phyloP scores from a whole-genome alignment of 73 alveolate species.

The Diophrys sp. region DNA sequence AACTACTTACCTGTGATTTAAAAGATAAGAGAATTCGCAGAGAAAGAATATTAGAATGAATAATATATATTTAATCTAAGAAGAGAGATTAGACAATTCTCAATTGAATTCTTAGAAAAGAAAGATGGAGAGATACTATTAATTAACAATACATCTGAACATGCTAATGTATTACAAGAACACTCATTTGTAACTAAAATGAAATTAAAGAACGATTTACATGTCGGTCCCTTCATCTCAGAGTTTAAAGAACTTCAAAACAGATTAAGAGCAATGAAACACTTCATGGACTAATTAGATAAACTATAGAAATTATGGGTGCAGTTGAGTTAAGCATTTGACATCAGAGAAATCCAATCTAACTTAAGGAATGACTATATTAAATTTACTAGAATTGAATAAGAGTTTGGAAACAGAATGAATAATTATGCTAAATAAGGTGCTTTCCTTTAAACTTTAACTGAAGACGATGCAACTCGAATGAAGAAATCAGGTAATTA shows the following conservation, averaged over 20 bases:
- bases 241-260: conserved; percentile 21
- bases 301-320: conserved; percentile 9
- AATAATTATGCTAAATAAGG: conserved; percentile 2
- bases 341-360: conserved; percentile 6
- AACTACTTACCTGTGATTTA: conserved; percentile 1
- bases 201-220: conserved; percentile 26
- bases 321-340: conserved; percentile 16
- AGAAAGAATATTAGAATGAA: conserved; percentile 43
- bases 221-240: conserved; percentile 21
- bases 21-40: conserved; percentile 41
- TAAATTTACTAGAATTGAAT: conserved; percentile 17
- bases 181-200: conserved; percentile 19
- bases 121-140: conserved; percentile 12
- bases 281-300: conserved; percentile 34
- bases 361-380: conserved; percentile 7
- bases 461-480: conserved; percentile 26
- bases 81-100: not conserved
- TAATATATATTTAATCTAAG: conserved; percentile 5
- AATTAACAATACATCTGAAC: conserved; percentile 17
- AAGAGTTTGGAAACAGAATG: conserved; percentile 14
- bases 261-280: conserved; percentile 24
- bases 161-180: conserved; percentile 18
- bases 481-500: conserved; percentile 6
- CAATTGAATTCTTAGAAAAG: conserved; percentile 16
- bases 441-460: conserved; percentile 16